Conservation (phyloP, 139 green algal genomes). For the Chlorokybus atmophyticus region DNA sequence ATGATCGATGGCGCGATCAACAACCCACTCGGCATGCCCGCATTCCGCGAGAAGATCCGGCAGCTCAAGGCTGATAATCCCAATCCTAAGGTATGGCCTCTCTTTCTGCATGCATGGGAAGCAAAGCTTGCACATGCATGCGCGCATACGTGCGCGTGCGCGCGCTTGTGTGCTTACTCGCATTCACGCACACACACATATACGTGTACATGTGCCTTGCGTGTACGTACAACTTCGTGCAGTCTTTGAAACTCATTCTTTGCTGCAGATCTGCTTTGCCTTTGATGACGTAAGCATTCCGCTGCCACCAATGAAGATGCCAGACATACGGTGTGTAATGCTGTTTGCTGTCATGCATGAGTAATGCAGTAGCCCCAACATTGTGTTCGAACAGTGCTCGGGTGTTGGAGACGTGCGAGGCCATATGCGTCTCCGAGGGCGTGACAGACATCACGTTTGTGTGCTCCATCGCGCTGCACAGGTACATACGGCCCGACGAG, state of each 20-base stretch:
- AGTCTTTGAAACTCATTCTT: no score
- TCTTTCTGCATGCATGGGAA: no score
- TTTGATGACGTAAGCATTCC: slow-evolving; percentile 29
- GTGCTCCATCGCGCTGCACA: slow-evolving; percentile 32
- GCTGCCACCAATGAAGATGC: slow-evolving; percentile 15
- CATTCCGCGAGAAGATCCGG: slow-evolving; percentile 8
- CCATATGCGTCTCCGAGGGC: slow-evolving; percentile 18
- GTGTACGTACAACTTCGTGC: no score
- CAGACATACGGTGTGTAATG: slow-evolving; percentile 12
- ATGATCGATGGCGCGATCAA: slow-evolving; percentile 23
- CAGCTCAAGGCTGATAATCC: slow-evolving; percentile 7
- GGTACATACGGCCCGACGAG: slow-evolving; percentile 26
- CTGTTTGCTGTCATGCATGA: no score
- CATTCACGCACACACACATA: no score
- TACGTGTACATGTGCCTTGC: no score
- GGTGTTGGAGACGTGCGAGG: slow-evolving; percentile 20
- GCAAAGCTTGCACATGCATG: no score
- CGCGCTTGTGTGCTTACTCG: no score
- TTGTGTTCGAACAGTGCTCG: no score
- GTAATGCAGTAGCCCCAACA: no score
- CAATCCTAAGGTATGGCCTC: slow-evolving; percentile 19
- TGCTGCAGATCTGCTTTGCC: slow-evolving; percentile 7
- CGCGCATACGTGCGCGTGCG: no score
- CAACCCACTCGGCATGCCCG: slow-evolving; percentile 16
- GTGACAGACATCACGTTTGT: slow-evolving; percentile 25